Evolutionary conservation across 768 basidiomycete species (phyloP).

Genomic region (Cytidiella melzeri): DNA sequence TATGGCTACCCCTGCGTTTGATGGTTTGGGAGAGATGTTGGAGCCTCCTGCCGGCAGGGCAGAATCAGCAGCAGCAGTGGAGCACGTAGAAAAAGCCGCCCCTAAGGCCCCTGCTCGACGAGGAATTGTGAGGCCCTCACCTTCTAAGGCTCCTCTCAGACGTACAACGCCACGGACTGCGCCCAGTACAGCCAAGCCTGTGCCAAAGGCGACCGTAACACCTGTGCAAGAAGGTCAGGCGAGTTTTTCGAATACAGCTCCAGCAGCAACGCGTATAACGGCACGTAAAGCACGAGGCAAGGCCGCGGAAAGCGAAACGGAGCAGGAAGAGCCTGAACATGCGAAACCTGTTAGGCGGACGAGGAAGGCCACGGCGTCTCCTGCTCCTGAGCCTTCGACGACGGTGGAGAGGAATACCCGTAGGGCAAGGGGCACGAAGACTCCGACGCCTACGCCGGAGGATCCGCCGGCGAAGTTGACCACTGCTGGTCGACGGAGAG

Average conservation of each 20-base stretch:
- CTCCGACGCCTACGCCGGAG: slow-evolving; percentile 13
- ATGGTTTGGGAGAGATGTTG: slow-evolving; percentile 28
- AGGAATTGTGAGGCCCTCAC: background rate
- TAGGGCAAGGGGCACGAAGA: slow-evolving; percentile 4
- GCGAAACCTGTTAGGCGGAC: slow-evolving; percentile 19
- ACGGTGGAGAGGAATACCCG: background rate
- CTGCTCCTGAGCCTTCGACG: slow-evolving; percentile 10
- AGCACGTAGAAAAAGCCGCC: background rate
- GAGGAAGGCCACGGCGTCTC: slow-evolving; percentile 18
- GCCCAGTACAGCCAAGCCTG: too few species aligned
- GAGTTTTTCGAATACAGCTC: background rate
- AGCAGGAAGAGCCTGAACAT: background rate
- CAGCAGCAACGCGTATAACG: slow-evolving; percentile 2
- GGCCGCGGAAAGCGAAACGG: slow-evolving; percentile 2
- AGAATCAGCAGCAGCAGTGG: background rate
- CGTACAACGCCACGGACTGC: slow-evolving; percentile 1
- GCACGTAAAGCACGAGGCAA: slow-evolving; percentile 7
- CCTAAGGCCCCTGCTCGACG: background rate
- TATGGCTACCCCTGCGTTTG: slow-evolving; percentile 20
- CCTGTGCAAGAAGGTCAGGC: background rate
- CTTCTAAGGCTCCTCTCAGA: background rate
- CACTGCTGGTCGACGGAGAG: slow-evolving; percentile 14
- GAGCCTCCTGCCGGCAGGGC: slow-evolving; percentile 19
- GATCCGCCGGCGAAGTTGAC: slow-evolving; percentile 12
- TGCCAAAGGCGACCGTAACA: background rate